A percentile compares a stretch with the other conserved stretches of the same genome.
phyloP scores from a whole-genome alignment of 1,284 basidiomycete genomes.

The Puccinia triticina region DNA sequence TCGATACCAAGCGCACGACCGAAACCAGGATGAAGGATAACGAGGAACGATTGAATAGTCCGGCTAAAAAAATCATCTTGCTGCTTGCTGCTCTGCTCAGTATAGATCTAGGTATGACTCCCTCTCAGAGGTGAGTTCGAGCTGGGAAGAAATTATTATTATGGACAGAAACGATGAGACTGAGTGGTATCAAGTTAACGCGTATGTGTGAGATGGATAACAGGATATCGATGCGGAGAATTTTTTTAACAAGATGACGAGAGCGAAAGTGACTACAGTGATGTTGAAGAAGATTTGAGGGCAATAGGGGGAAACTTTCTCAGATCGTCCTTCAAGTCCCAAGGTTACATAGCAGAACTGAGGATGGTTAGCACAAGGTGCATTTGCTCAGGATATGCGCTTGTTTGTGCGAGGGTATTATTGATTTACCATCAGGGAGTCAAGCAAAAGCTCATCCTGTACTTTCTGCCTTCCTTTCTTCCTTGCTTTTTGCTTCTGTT shows the following conservation, averaged over 20 bases:
- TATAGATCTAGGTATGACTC: neutral
- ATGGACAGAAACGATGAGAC: neutral
- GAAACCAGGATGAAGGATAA: slow-evolving; percentile 48
- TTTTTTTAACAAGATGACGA: neutral
- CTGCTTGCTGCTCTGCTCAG: neutral
- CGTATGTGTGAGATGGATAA: neutral
- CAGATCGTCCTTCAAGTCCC: neutral
- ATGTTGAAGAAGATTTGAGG: slow-evolving; percentile 3
- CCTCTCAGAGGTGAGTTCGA: neutral
- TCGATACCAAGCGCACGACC: slow-evolving; percentile 43
- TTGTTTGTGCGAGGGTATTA: neutral
- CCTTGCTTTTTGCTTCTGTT: slow-evolving; percentile 13
- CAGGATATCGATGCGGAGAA: slow-evolving; percentile 3
- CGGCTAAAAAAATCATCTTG: slow-evolving; percentile 50
- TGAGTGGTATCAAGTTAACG: neutral
- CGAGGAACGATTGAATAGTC: slow-evolving; percentile 50
- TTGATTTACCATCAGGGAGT: neutral
- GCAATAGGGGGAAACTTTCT: neutral
- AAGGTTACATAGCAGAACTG: neutral
- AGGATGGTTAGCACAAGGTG: neutral
- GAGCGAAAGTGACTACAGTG: neutral
- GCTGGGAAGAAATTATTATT: neutral
- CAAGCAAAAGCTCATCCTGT: neutral
- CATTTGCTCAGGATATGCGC: slow-evolving; percentile 12
- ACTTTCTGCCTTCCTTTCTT: too few species aligned